Evolutionary conservation across 306 rosid genomes (phyloP), one percentile per base, ranked within the genome.

Genomic region (Clitoria ternatea): DNA sequence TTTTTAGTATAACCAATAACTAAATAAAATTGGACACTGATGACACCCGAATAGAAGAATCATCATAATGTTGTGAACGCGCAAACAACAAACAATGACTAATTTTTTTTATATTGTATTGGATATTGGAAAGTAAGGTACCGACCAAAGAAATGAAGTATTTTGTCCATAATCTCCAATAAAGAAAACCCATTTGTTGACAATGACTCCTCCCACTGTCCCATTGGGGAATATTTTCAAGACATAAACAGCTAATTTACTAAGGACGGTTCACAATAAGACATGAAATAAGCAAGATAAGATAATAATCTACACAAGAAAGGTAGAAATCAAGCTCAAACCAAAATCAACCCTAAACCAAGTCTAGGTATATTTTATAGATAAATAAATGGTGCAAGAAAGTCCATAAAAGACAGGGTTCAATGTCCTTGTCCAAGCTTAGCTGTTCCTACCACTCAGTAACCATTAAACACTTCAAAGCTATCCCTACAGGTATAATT

Each of bases 361-460:
- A 22, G 4, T 15, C 4, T 24, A 14, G 9, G 1, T 23, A 6
- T 7, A n/a, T 29, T 3, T 36, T 36, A 36, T 8, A 36, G 17
- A 66, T 45, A 27, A 4, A n/a, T 27, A 23, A 5, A 42, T 14
- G 43, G 1, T 15, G 70, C 53, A 53, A 33, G 13, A 80, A 80
- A 83, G 96, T 83, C 91, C 81, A 88, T 76, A 75, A 80, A 90
- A 79, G 91, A 86, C 90, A 88, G 37, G 79, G 84, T 86, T 85
- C 82, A 75, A 85, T 83, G 96, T 90, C 89, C 33, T 66, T 86
- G 78, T 90, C 96, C 72, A 72, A 69, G 80, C 93, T 75, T 80
- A 86, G 93, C 91, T 90, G 93, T 92, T 82, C 52, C 79, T 67
- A 80, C 88, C 85, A 71, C 87, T 80, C 79, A 70, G 79, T 76